Conservation (phyloP, 2,329 filamentous ascomycete species). For the Fusarium denticulatum region DNA sequence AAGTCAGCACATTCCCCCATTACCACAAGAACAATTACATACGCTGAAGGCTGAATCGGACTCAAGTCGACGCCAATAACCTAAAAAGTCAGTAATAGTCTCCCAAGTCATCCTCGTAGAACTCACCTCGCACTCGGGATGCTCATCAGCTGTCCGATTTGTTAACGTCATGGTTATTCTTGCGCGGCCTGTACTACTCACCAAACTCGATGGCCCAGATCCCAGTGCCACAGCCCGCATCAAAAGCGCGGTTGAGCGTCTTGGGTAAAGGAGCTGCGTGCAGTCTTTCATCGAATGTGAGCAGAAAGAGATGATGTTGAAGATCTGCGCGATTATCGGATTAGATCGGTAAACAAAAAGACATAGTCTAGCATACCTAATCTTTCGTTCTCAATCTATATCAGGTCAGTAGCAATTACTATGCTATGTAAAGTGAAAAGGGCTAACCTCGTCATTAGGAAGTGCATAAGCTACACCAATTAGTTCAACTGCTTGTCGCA, state of each 20-base stretch:
- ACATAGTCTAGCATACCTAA: neutral
- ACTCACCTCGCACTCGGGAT: conserved; percentile 21
- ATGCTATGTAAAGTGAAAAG: too few species aligned
- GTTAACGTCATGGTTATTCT: neutral
- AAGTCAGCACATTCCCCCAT: fast-evolving
- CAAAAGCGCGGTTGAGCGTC: neutral
- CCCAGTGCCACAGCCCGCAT: conserved; percentile 21
- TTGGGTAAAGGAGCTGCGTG: neutral
- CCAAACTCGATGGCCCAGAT: conserved; percentile 32
- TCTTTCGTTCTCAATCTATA: conserved; percentile 18
- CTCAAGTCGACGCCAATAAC: conserved; percentile 25
- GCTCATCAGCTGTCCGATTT: conserved; percentile 4
- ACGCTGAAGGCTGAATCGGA: conserved; percentile 20
- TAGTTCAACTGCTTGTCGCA: neutral
- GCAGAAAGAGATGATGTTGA: conserved; percentile 20
- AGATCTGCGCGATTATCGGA: neutral
- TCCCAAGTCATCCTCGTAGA: fast-evolving
- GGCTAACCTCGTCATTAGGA: conserved; percentile 22
- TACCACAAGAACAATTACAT: neutral
- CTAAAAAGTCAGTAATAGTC: neutral
- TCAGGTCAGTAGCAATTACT: neutral
- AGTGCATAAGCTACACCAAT: conserved; percentile 10
- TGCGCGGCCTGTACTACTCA: neutral
- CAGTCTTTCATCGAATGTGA: conserved; percentile 16
- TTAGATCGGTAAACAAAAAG: neutral